Evolutionary conservation across 495 filamentous ascomycete genomes (phyloP).

Genomic region (Sabuloglossum arenarium): DNA sequence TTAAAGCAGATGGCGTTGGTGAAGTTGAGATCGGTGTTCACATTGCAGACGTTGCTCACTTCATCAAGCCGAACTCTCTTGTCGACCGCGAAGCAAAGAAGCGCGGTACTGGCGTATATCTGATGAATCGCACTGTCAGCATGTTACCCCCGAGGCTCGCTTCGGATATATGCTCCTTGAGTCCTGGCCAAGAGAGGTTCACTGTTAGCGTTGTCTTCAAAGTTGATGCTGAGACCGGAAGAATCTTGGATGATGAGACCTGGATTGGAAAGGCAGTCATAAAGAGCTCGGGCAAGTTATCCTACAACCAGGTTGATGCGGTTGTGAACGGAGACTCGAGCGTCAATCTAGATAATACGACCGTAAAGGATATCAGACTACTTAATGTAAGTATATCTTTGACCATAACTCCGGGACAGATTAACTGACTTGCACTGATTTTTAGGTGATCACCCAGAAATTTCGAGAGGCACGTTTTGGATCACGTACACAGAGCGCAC

Average conservation of each 20-base stretch:
- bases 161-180: slow-evolving; percentile 68
- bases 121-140: slow-evolving; percentile 79
- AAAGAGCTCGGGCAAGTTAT: slow-evolving; percentile 69
- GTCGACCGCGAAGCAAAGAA: slow-evolving; percentile 97
- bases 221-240: slow-evolving; percentile 56
- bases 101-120: slow-evolving; percentile 83
- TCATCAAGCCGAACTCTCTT: slow-evolving; percentile 87
- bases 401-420: background rate
- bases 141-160: slow-evolving; percentile 74
- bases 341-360: slow-evolving; percentile 34
- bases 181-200: slow-evolving; percentile 68
- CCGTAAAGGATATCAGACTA: slow-evolving; percentile 49
- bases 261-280: slow-evolving; percentile 92
- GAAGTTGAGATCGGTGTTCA: slow-evolving; percentile 89
- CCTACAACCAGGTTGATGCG: slow-evolving; percentile 67
- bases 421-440: slow-evolving; percentile 8
- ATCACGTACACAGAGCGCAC: slow-evolving; percentile 52
- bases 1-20: slow-evolving; percentile 61
- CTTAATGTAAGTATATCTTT: slow-evolving; percentile 38
- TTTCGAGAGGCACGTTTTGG: slow-evolving; percentile 75
- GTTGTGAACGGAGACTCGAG: slow-evolving; percentile 41
- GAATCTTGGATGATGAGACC: slow-evolving; percentile 55
- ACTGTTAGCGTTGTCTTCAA: slow-evolving; percentile 85
- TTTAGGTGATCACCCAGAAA: slow-evolving; percentile 53
- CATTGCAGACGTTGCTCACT: slow-evolving; percentile 89